Evolutionary conservation across 139 green algal species (phyloP), one percentile per base, ranked within the genome.

Genomic region (Dunaliella sp.): DNA sequence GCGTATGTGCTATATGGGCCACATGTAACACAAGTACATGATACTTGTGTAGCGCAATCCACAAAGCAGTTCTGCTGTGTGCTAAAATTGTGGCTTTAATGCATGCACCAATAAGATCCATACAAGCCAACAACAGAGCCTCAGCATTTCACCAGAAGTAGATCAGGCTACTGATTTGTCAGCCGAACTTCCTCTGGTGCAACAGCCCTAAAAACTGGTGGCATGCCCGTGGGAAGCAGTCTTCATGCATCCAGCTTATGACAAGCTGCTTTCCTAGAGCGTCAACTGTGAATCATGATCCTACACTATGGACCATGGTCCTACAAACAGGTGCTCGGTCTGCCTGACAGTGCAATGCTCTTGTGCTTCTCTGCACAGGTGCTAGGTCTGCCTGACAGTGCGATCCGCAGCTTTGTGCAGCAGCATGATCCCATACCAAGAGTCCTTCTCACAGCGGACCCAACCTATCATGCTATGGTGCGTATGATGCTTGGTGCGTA

Each of bases 391-490:
- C 36, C 25, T 1, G 57, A 78, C 32, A 16, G 21, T 59, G 81
- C 81, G 26, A 36, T 91, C 3, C 59, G 83, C 21, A 94, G 92
- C 87, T 96, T 93, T 87, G 91, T 93, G n/a, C 88, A 95, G 35
- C 86, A 94, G 36, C 90, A 93, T 76, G 93, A 96, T 83, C 93
- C 92, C 0, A 87, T 96, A 28, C 93, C 93, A 0, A 87, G 92
- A 0, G 92, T 92, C 1, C 83, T 96, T 85, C 88, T 95, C n/a
- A 92, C 86, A 7, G 91, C 92, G 0, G 92, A 95, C 84, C 92
- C 92, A 26, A 87, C 91, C 30, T 94, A 94, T 24, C 26, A 81
- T 3, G 82, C 88, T 0, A 34, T 93, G 35, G 87, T 91, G 73
- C 3, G 75, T 26, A 65, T 65, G 37, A 82, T 34, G 38, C n/a